Percentiles rank a stretch among this genome's conserved stretches.
Conservation (phyloP, 345 rosid genomes). For the Sonneratia alba region DNA sequence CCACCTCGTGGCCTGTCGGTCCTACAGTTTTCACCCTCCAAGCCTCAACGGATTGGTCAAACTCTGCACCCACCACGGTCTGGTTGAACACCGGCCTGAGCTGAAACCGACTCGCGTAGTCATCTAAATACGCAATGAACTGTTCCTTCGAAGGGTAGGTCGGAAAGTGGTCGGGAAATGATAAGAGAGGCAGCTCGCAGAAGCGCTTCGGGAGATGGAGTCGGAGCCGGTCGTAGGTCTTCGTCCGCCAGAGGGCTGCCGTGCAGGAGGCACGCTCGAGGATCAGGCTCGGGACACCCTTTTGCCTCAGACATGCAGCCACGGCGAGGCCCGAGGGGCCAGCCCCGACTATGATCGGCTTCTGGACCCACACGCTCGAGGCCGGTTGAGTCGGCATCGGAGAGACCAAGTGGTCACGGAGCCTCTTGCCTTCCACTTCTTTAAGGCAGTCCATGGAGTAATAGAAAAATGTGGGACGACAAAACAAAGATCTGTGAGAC, state of each 20-base stretch:
- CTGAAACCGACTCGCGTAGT: conserved; percentile 56
- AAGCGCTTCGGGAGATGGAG: conserved; percentile 87
- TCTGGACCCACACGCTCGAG: conserved; percentile 20
- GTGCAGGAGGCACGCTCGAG: conserved; percentile 66
- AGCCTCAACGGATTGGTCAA: conserved; percentile 30
- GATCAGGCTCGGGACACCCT: conserved; percentile 53
- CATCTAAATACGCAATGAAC: conserved; percentile 63
- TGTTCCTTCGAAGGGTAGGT: conserved; percentile 65
- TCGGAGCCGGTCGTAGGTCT: conserved; percentile 77
- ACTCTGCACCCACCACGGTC: conserved; percentile 44
- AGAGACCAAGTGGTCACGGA: conserved; percentile 2
- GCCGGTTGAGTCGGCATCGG: not conserved
- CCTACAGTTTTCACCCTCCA: conserved; percentile 40
- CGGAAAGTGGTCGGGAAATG: conserved; percentile 62
- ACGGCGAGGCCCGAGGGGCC: conserved; percentile 87
- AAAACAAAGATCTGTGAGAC: no score
- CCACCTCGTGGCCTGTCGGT: conserved; percentile 30
- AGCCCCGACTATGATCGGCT: conserved; percentile 88
- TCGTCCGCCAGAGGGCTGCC: conserved; percentile 76
- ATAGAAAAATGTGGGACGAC: not conserved
- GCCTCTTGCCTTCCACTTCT: conserved; percentile 6
- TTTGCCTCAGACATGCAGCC: conserved; percentile 60
- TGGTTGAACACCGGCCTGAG: conserved; percentile 60
- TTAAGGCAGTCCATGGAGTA: conserved; percentile 6
- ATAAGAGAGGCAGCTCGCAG: conserved; percentile 62